A percentile compares a stretch with the other conserved stretches of the same genome.
Evolutionary conservation across 1,139 yeast species (phyloP).

Genomic region (Blastobotrys aristatus): DNA sequence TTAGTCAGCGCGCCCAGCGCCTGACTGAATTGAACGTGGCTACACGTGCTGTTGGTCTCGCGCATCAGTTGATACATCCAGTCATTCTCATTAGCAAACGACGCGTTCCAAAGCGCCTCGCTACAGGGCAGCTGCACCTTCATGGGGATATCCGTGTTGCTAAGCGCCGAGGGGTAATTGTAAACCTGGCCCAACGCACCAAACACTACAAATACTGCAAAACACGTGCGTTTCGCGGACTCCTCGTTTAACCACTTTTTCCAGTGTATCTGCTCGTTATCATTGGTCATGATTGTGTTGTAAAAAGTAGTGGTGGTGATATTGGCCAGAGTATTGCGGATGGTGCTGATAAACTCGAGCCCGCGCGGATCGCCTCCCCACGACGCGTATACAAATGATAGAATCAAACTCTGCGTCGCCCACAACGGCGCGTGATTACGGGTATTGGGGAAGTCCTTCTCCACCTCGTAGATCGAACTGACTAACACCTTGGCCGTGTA

Average conservation of each 20-base stretch:
- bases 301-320: slow-evolving; percentile 20
- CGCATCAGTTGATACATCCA: slow-evolving; percentile 22
- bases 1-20: slow-evolving; percentile 15
- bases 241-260: slow-evolving; percentile 33
- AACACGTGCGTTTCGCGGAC: slow-evolving; percentile 30
- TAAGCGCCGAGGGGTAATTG: slow-evolving; percentile 29
- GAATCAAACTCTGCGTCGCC: slow-evolving; percentile 32
- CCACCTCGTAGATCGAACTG: slow-evolving; percentile 22
- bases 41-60: slow-evolving; percentile 13
- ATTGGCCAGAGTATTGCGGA: slow-evolving; percentile 25
- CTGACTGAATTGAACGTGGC: slow-evolving; percentile 14
- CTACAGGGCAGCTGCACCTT: slow-evolving; percentile 32
- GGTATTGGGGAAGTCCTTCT: slow-evolving; percentile 24
- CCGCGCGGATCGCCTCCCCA: slow-evolving; percentile 34
- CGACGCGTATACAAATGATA: slow-evolving; percentile 30
- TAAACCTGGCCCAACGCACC: slow-evolving; percentile 31
- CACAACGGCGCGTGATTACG: slow-evolving; percentile 25
- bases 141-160: slow-evolving; percentile 23
- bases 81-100: slow-evolving; percentile 24
- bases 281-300: slow-evolving; percentile 12
- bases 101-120: slow-evolving; percentile 32
- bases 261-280: slow-evolving; percentile 18
- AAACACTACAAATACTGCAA: slow-evolving; percentile 30
- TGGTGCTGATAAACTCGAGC: slow-evolving; percentile 28
- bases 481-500: slow-evolving; percentile 26